Percentiles rank a stretch among this genome's conserved stretches.
Conservation (phyloP, 129 eudicot genomes). For the Solidago caesia region DNA sequence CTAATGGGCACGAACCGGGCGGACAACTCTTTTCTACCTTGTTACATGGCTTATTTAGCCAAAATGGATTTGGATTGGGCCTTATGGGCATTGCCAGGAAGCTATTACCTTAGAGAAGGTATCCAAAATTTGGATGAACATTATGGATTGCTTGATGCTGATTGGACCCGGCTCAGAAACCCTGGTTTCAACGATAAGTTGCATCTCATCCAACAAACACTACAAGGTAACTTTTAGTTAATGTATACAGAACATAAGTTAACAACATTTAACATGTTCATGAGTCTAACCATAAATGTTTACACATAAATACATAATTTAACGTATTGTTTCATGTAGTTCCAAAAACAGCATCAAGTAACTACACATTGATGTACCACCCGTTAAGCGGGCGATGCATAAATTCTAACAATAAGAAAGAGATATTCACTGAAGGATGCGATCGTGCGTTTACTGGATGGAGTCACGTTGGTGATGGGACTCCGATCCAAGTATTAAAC, state of each 20-base stretch:
- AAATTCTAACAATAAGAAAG: conserved; percentile 15
- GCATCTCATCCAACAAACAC: conserved; percentile 29
- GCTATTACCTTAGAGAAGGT: conserved; percentile 46
- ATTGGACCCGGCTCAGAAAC: conserved; percentile 41
- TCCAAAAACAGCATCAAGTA: conserved; percentile 31
- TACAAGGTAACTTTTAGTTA: conserved; percentile 28
- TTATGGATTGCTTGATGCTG: conserved; percentile 39
- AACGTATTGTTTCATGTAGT: conserved; percentile 25
- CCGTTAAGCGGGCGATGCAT: conserved; percentile 45
- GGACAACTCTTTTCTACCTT: conserved; percentile 25
- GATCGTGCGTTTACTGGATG: conserved; percentile 23
- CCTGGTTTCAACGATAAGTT: conserved; percentile 28
- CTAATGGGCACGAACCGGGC: conserved; percentile 24
- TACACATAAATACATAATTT: background rate
- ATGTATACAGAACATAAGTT: too few species aligned
- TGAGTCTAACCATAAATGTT: too few species aligned
- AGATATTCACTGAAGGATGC: conserved; percentile 39
- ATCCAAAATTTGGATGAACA: conserved; percentile 38
- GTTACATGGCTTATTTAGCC: conserved; percentile 43
- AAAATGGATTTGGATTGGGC: conserved; percentile 61
- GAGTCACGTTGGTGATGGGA: conserved; percentile 27
- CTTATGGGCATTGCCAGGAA: conserved; percentile 60
- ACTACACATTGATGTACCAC: conserved; percentile 41
- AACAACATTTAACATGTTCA: too few species aligned
- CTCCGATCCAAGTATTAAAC: conserved; percentile 35